phyloP scores from a whole-genome alignment of 495 filamentous ascomycete genomes.

The Trichoderma asperelloides region DNA sequence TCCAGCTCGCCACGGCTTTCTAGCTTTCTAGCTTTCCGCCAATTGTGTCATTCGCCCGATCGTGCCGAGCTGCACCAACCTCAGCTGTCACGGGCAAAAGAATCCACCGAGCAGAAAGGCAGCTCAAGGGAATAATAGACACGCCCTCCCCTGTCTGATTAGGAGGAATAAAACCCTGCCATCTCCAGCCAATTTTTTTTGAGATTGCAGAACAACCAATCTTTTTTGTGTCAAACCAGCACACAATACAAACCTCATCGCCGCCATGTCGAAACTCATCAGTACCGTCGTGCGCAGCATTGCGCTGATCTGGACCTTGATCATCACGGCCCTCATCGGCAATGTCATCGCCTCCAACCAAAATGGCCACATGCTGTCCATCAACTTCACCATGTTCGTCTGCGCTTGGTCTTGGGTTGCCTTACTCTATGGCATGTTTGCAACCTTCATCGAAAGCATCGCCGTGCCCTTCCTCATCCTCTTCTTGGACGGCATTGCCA shows the following conservation, averaged over 20 bases:
- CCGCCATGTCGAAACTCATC: constrained; percentile 14
- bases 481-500: constrained; percentile 29
- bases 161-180: background rate
- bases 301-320: constrained; percentile 34
- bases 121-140: background rate
- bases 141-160: background rate
- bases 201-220: background rate
- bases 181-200: background rate
- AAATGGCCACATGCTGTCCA: constrained; percentile 29
- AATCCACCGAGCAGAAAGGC: background rate
- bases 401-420: constrained; percentile 35
- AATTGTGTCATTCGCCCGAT: background rate
- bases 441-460: constrained; percentile 23
- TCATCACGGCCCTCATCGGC: constrained; percentile 40
- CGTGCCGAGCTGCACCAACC: background rate
- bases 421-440: constrained; percentile 28
- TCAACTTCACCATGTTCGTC: constrained; percentile 45
- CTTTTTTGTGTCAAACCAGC: background rate
- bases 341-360: constrained; percentile 39
- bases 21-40: background rate
- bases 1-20: background rate
- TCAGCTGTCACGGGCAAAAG: background rate
- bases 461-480: constrained; percentile 28
- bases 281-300: constrained; percentile 27
- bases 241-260: background rate